Evolutionary conservation across 169 alveolate genomes (phyloP).

Genomic region (Eimeria maxima): DNA sequence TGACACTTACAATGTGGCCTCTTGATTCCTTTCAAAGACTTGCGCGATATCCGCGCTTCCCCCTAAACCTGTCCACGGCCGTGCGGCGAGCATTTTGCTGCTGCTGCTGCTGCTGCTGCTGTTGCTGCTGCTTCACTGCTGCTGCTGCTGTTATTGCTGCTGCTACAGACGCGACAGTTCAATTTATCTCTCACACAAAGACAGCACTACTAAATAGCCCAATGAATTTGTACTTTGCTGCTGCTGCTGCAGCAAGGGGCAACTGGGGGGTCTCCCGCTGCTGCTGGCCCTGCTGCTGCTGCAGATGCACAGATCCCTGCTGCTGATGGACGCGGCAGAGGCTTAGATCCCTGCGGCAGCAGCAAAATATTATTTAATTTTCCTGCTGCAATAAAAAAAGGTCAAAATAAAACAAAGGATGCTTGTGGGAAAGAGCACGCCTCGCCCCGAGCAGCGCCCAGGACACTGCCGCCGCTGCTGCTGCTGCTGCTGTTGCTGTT

Average conservation of each 20-base stretch:
- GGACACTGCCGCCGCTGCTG: conserved; percentile 15
- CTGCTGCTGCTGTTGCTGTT: not conserved
- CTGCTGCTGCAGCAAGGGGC: not conserved
- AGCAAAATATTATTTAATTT: not conserved
- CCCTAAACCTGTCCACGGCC: conserved; percentile 27
- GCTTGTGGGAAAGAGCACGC: not conserved
- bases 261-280: not conserved
- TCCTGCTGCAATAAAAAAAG: not conserved
- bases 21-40: conserved; percentile 94
- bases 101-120: conserved; percentile 38
- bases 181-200: not conserved
- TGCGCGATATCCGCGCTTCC: conserved; percentile 90
- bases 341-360: conserved; percentile 12
- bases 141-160: not conserved
- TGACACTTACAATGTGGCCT: conserved; percentile 92
- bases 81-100: conserved; percentile 23
- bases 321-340: not conserved
- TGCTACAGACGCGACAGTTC: not conserved
- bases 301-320: too few species aligned
- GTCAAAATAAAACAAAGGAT: not conserved
- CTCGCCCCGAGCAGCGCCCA: conserved; percentile 17
- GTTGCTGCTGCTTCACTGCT: not conserved
- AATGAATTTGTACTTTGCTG: not conserved
- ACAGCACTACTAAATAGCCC: not conserved
- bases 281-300: conserved; percentile 9